Evolutionary conservation across 495 filamentous ascomycete genomes (phyloP).

Genomic region (Tuber brumale): DNA sequence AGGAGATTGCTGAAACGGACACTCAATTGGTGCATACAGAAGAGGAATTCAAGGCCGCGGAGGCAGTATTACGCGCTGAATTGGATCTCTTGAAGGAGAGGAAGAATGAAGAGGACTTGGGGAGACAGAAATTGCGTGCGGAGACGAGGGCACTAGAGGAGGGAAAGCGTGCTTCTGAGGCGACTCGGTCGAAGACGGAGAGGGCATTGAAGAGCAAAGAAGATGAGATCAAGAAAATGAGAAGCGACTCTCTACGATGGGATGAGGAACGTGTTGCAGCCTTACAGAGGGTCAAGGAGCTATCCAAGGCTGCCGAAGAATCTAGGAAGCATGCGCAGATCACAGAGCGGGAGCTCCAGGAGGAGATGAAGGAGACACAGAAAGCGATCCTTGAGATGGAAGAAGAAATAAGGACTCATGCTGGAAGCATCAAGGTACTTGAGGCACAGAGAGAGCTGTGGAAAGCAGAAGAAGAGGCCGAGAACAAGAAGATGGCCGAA

Average conservation of each 20-base stretch:
- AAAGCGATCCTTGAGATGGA: slow-evolving; percentile 44
- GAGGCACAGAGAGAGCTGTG: slow-evolving; percentile 40
- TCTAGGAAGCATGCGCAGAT: slow-evolving; percentile 41
- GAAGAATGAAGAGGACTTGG: slow-evolving; percentile 60
- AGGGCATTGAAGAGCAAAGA: slow-evolving; percentile 69
- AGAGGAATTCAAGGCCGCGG: slow-evolving; percentile 64
- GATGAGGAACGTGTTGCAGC: slow-evolving; percentile 45
- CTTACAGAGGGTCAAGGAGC: slow-evolving; percentile 45
- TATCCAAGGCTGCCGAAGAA: slow-evolving; percentile 45
- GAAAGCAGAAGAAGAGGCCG: slow-evolving; percentile 53
- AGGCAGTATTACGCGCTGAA: slow-evolving; percentile 55
- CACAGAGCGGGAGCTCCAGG: slow-evolving; percentile 38
- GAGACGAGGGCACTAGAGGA: slow-evolving; percentile 75
- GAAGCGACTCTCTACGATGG: slow-evolving; percentile 54
- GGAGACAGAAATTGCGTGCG: slow-evolving; percentile 64
- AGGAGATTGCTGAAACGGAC: slow-evolving; percentile 59
- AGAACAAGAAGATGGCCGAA: slow-evolving; percentile 49
- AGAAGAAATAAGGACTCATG: slow-evolving; percentile 42
- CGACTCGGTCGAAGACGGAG: slow-evolving; percentile 71
- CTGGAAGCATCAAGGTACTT: slow-evolving; percentile 27
- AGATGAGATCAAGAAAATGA: slow-evolving; percentile 54
- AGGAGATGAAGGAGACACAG: slow-evolving; percentile 37
- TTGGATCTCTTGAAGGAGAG: slow-evolving; percentile 74
- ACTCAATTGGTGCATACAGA: slow-evolving; percentile 56
- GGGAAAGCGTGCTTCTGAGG: slow-evolving; percentile 74